Evolutionary conservation across 2,329 filamentous ascomycete genomes (phyloP), one percentile per base, ranked within the genome.

Genomic region (Fusarium sp.): DNA sequence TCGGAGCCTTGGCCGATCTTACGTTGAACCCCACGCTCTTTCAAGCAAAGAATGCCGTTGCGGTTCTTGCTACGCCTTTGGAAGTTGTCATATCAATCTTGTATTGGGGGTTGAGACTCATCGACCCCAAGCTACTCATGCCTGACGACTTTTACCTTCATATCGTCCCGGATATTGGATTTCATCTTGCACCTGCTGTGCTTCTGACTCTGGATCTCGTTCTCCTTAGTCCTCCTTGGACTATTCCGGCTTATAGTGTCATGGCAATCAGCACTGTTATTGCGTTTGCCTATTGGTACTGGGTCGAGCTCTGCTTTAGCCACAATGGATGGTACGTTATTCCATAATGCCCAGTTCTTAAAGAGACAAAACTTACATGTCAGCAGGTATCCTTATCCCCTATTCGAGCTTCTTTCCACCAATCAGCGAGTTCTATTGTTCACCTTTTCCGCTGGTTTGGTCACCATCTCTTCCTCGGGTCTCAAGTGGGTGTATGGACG

Each of bases 331-430:
- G 84, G 88, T 89, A 76, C 77, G 86, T 80, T 50, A 7, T 24
- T 17, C 24, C 17, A 28, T 13, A 21, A 33, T 22, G 31, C 24
- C 11, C 6, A 6, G 34, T 8, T 22, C n/a, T 8, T 4, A 36
- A 22, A 2, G 13, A 3, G 3, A 34, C 19, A n/a, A 45, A 26
- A 8, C 64, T 76, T 21, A 74, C 46, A 28, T 6, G 2, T 22
- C 3, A 3, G 33, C 53, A 92, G 90, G 84, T 97, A 97, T 72
- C 94, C 94, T 1, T 97, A 98, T 78, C 94, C 94, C 2, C 85
- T 97, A 26, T 95, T 98, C 68, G 89, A 84, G 10, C 77, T 92
- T 44, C 81, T 97, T 42, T 85, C 84, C 50, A 91, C 89, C 0
- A 76, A 82, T 49, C 90, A 94, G 75, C 87, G 94, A 21, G 81